phyloP scores from a whole-genome alignment of 257 asterid genomes.

The Jacaranda copaia region DNA sequence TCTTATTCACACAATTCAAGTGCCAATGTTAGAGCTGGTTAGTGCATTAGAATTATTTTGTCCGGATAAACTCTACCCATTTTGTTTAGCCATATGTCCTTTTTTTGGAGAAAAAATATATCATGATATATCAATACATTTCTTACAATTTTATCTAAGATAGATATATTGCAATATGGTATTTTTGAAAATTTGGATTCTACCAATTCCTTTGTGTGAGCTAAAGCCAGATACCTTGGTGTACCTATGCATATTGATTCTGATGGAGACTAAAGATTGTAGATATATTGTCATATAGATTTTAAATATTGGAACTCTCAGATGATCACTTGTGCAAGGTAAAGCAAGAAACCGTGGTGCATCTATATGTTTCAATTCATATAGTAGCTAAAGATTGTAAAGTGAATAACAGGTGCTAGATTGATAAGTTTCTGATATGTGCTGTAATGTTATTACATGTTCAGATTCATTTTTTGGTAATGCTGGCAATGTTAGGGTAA shows the following conservation, averaged over 20 bases:
- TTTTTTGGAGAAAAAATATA: constrained; percentile 6
- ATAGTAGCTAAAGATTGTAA: neutral
- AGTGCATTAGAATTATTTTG: neutral
- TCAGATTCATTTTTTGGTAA: neutral
- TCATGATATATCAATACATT: neutral
- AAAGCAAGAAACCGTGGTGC: neutral
- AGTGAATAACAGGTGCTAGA: neutral
- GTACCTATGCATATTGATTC: too few species aligned
- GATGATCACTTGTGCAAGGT: neutral
- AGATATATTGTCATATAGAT: neutral
- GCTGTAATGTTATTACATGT: neutral
- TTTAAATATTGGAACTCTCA: neutral
- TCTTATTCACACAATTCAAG: constrained; percentile 8
- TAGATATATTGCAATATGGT: neutral
- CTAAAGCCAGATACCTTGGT: too few species aligned
- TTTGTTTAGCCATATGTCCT: neutral
- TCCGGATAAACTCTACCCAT: neutral
- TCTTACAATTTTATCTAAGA: neutral
- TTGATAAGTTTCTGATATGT: neutral
- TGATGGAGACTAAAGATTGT: too few species aligned
- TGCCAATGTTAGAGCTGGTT: neutral
- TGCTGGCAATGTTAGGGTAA: neutral
- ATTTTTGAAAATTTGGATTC: neutral
- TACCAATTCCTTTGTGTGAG: too few species aligned
- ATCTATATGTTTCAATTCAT: neutral